Evolutionary conservation across 1,139 yeast genomes (phyloP), one percentile per base, ranked within the genome.

Genomic region (Wickerhamiella infanticola): DNA sequence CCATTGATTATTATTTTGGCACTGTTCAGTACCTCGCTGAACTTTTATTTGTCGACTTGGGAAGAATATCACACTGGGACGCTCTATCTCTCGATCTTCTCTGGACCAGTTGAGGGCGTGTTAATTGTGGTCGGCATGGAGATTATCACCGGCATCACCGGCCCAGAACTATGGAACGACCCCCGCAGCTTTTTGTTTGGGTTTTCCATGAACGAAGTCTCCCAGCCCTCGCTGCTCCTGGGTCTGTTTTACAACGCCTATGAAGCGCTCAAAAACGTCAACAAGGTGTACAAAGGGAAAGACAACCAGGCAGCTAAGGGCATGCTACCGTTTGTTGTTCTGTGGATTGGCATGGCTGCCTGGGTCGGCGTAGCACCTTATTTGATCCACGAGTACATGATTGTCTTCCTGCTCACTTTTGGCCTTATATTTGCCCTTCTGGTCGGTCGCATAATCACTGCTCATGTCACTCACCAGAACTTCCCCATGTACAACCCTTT

Each of bases 61-160:
- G 97, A 88, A 65, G 96, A 86, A 60, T 88, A 75, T 61, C 93
- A 86, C 58, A 88, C 97, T 1, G 94, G 86, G 55, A 81, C 80
- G 35, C 68, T 88, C 50, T 88, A 72, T 61, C 68, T 88, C 47
- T 79, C 93, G 40, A 76, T 74, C 51, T 81, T 85, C 57, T 81
- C 93, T 24, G 97, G 97, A 1, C 97, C 97, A 0, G 97, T 88
- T 2, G 97, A 88, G 63, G 97, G 97, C 3, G 83, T 88, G 37
- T 62, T 85, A 53, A 71, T 81, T 68, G 69, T 86, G 44, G 63
- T 75, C 38, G 63, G 57, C 0, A 65, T 77, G 23, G 83, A 74
- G 58, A 49, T 75, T 4, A 42, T 74, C 18, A 81, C 94, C 1
- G 94, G 86, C 3, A 50, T 76, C 38, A 66, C 68, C 48, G 95